Conservation (phyloP, 306 rosid genomes). For the Parietaria judaica region DNA sequence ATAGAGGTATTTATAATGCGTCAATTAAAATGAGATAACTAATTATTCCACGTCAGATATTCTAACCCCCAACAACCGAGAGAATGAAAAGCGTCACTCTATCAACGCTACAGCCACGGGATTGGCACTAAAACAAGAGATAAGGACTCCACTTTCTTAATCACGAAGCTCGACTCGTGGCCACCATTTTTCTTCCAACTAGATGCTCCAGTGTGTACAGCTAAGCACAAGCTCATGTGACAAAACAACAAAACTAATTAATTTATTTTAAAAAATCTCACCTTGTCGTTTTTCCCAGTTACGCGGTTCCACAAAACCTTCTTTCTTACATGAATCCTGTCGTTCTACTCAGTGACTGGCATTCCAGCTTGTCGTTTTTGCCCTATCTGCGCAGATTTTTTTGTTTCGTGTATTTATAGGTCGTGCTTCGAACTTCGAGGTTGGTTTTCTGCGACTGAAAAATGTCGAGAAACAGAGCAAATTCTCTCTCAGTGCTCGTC, state of each 20-base stretch:
- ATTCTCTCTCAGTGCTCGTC: not conserved
- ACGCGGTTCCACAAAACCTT: constrained; percentile 10
- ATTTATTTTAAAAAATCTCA: too few relatives aligned
- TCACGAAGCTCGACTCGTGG: not conserved
- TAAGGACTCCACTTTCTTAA: constrained; percentile 1
- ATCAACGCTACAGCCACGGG: too few relatives aligned
- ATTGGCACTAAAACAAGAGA: not conserved
- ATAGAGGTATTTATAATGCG: too few relatives aligned
- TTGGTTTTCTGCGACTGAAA: not conserved
- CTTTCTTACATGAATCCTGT: not conserved
- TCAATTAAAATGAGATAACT: too few relatives aligned
- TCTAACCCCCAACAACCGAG: too few relatives aligned
- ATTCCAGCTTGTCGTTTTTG: not conserved
- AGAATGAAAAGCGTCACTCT: too few relatives aligned
- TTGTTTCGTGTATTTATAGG: too few relatives aligned
- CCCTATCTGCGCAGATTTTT: not conserved
- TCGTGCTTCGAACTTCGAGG: too few relatives aligned
- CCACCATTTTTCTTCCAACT: not conserved
- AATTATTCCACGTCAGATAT: too few relatives aligned
- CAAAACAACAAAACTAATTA: not conserved
- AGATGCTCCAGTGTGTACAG: not conserved
- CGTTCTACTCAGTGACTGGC: too few relatives aligned
- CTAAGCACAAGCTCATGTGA: not conserved
- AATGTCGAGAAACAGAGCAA: constrained; percentile 6
- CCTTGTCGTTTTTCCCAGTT: not conserved